These are phyloP conservation scores for Fusarium austroafricanum DNA, from an alignment of 2,329 filamentous ascomycete genomes.

Conservation along the genomic window DNA sequence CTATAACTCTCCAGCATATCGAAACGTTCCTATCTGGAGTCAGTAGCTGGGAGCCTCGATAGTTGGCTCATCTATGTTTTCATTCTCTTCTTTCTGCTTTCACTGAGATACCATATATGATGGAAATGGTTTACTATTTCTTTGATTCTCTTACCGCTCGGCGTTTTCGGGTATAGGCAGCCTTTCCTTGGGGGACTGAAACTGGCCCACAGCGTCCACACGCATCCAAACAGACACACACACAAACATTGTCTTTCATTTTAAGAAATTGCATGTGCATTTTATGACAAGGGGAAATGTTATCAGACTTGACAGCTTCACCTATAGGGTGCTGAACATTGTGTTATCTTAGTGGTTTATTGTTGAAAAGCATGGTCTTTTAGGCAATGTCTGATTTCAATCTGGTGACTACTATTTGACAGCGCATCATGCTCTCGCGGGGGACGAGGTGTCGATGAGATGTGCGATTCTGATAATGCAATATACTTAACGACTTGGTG, in stretches of 20 bases:
- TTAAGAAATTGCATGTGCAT: constrained; percentile 24
- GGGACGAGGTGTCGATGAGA: neutral
- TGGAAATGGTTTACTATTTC: constrained; percentile 16
- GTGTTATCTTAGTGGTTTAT: constrained; percentile 10
- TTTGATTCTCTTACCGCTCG: constrained; percentile 15
- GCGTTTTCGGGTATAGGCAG: constrained; percentile 36
- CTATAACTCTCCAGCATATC: constrained; percentile 69
- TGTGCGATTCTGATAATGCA: constrained; percentile 6
- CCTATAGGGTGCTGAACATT: neutral
- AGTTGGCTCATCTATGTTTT: constrained; percentile 8
- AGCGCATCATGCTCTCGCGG: neutral
- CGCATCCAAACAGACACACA: constrained; percentile 22
- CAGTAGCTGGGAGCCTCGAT: constrained; percentile 40
- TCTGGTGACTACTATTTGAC: constrained; percentile 5
- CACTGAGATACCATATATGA: constrained; percentile 38
- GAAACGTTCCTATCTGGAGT: constrained; percentile 67
- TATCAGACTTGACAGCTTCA: constrained; percentile 12
- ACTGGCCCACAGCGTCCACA: constrained; percentile 39
- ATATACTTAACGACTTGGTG: constrained; percentile 4
- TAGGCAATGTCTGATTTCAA: constrained; percentile 3
- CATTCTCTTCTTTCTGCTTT: neutral
- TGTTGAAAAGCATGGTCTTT: constrained; percentile 21
- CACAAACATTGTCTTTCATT: constrained; percentile 31
- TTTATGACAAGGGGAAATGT: constrained; percentile 10
- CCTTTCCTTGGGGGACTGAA: constrained; percentile 23